These are phyloP conservation scores for Hortiboletus flavorubellus DNA, from an alignment of 768 basidiomycete genomes.

Conservation along the genomic window DNA sequence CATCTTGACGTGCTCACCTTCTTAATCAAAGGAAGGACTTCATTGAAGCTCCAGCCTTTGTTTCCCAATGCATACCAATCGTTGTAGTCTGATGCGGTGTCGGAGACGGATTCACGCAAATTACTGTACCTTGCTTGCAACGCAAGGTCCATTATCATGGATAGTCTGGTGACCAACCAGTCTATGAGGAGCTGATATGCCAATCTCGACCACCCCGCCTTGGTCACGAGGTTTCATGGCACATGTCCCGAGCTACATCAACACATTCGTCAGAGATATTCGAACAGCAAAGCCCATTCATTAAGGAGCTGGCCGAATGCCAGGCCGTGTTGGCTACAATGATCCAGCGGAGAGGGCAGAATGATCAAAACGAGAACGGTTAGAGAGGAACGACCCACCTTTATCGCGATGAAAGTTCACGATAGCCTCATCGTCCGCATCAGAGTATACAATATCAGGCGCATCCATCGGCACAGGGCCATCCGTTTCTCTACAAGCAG, in stretches of 20 bases:
- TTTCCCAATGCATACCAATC: slow-evolving; percentile 53
- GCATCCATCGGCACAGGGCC: slow-evolving; percentile 24
- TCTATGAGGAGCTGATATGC: no score
- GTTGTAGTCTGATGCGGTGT: slow-evolving; percentile 58
- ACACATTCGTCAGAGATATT: background rate
- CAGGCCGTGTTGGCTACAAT: slow-evolving; percentile 4
- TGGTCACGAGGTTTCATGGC: slow-evolving; percentile 61
- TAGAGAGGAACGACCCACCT: slow-evolving; percentile 1
- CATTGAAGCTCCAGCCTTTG: slow-evolving; percentile 56
- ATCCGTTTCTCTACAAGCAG: background rate
- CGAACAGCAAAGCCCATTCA: no score
- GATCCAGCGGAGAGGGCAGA: background rate
- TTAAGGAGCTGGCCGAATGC: slow-evolving; percentile 14
- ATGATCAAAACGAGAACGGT: no score
- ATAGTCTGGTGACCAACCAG: no score
- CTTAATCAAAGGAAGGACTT: slow-evolving; percentile 54
- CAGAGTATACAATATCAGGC: slow-evolving; percentile 33
- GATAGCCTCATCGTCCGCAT: slow-evolving; percentile 34
- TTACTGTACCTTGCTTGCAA: no score
- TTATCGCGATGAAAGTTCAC: slow-evolving; percentile 22
- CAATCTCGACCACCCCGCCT: slow-evolving; percentile 66
- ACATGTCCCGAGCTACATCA: slow-evolving; percentile 57
- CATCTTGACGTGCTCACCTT: slow-evolving; percentile 39
- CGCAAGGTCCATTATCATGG: no score
- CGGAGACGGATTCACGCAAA: no score